Base-by-base conservation (phyloP, 805 yeast genomes). In the Pichia paraexigua region DNA sequence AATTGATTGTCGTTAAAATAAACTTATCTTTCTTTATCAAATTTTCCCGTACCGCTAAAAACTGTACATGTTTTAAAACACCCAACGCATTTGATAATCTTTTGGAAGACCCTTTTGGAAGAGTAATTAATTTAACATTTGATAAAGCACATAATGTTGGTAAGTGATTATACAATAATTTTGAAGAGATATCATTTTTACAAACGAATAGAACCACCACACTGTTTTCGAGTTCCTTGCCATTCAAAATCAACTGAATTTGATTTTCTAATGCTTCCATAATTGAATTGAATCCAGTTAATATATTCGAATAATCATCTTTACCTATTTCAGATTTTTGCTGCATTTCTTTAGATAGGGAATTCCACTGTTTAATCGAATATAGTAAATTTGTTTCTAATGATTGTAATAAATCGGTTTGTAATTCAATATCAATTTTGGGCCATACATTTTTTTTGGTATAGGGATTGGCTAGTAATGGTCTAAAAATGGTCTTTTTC, bases 381-480 rank as follows among this genome's bases (percentile, higher is more conserved):
- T 21, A n/a, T 20, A 59, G 45, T 5, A 53, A 43, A 11, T 53
- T 41, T 5, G 47, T 48, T 20, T 53, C 55, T 22, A 60, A 40
- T 24, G 50, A 39, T 13, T 70, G 70, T 2, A 69, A 42, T 4
- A 75, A 57, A 47, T 61, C 63, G 2, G 46, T 46, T 5, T 68
- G 66, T 1, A 63, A 47, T 3, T 65, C 62, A 1, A 70, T 69
- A 3, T 63, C 67, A 3, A 74, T 58, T 40, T 61, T 62, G 3
- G 78, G 77, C 78, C 78, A 75, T 22, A 50, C 41, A 43, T 54
- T 57, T 12, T 51, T 70, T 47, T 73, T 73, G 0, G 85, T 76
- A 59, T 71, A 82, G 2, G 90, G 88, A 54, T 80, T 80, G 28
- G 82, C 83, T 21, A 84, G 67, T 2, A 84, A 67, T 0, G 90